These are phyloP conservation scores for Pterocarpus santalinus DNA, from an alignment of 306 rosid species.

Conservation along the genomic window DNA sequence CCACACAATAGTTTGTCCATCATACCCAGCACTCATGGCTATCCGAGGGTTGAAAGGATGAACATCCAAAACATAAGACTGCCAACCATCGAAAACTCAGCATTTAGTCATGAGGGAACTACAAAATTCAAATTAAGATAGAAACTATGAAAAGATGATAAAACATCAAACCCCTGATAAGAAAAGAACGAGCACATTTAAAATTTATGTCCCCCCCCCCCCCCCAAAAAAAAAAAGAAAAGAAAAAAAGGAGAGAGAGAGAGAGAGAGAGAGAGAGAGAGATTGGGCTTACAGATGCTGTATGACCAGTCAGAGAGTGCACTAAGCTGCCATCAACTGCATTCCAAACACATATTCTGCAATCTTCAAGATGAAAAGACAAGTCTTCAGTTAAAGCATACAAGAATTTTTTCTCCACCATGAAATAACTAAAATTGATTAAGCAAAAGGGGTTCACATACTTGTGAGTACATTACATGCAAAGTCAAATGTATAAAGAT, in stretches of 20 bases:
- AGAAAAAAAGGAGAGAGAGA: neutral
- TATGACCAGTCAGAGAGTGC: constrained; percentile 92
- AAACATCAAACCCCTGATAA: constrained; percentile 29
- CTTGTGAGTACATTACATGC: constrained; percentile 35
- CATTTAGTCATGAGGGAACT: constrained; percentile 47
- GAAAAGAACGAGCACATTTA: constrained; percentile 23
- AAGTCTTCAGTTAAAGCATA: constrained; percentile 42
- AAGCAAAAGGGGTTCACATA: constrained; percentile 14
- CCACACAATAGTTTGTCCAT: constrained; percentile 90
- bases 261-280: neutral
- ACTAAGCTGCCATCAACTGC: constrained; percentile 97
- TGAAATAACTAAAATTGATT: constrained; percentile 33
- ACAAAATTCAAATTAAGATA: constrained; percentile 32
- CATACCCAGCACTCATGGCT: constrained; percentile 98
- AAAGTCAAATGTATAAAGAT: constrained; percentile 38
- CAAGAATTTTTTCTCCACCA: constrained; percentile 21
- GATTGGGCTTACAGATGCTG: constrained; percentile 66
- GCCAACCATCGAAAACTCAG: constrained; percentile 53
- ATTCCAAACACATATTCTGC: constrained; percentile 98
- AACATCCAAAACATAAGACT: constrained; percentile 95
- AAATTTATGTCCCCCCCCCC: neutral
- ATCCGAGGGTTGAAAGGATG: constrained; percentile 97
- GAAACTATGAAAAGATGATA: constrained; percentile 24
- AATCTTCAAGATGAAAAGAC: constrained; percentile 64
- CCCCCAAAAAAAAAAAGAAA: neutral